phyloP scores from a whole-genome alignment of 176 grass and related monocot species.

The Triticum turgidum region DNA sequence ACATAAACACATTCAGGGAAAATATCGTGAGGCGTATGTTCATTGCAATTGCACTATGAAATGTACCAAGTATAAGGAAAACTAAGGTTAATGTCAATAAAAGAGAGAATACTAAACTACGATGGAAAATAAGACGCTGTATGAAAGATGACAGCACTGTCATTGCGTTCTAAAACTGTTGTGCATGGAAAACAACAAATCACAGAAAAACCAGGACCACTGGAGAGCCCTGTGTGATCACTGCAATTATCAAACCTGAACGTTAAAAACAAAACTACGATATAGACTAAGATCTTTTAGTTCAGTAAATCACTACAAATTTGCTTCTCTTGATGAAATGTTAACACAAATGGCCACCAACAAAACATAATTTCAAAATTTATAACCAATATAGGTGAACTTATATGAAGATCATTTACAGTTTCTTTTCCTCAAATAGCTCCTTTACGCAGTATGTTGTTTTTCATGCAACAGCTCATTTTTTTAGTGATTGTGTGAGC shows the following conservation, averaged over 20 bases:
- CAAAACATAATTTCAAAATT: neutral
- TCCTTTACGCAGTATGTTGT: neutral
- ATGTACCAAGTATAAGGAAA: neutral
- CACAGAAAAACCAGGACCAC: neutral
- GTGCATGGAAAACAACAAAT: neutral
- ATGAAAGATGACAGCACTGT: neutral
- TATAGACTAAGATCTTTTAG: neutral
- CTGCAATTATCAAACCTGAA: neutral
- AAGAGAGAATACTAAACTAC: neutral
- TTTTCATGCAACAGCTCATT: neutral
- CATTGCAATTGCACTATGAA: neutral
- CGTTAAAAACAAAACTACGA: neutral
- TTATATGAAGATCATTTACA: neutral
- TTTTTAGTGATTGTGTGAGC: neutral
- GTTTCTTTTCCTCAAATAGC: neutral
- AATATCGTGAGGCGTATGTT: neutral
- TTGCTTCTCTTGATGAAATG: neutral
- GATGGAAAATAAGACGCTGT: neutral
- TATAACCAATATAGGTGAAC: neutral
- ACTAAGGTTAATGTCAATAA: neutral
- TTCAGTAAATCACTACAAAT: neutral
- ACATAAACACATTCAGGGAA: neutral
- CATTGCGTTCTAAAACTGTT: neutral
- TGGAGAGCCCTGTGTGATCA: neutral
- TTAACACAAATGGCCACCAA: too few species aligned